phyloP scores from a whole-genome alignment of 2,329 filamentous ascomycete genomes.

The Trematosphaeria pertusa region DNA sequence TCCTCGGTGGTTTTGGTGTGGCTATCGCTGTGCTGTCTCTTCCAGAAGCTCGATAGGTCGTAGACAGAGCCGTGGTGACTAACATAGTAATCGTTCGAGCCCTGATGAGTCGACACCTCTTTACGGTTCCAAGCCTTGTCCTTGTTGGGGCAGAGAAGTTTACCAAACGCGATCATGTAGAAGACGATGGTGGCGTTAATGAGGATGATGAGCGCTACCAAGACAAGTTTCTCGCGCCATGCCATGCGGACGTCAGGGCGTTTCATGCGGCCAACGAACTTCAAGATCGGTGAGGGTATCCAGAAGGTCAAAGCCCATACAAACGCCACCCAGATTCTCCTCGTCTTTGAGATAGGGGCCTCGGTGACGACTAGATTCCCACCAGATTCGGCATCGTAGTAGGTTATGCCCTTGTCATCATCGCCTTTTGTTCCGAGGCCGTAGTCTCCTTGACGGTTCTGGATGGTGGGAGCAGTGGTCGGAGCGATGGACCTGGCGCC shows the following conservation, averaged over 20 bases:
- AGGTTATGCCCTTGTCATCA: slow-evolving; percentile 53
- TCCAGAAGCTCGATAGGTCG: slow-evolving; percentile 90
- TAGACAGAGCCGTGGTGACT: slow-evolving; percentile 89
- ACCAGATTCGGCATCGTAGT: slow-evolving; percentile 83
- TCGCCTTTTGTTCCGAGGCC: slow-evolving; percentile 89
- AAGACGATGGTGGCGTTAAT: slow-evolving; percentile 86
- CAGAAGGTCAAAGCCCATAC: slow-evolving; percentile 92
- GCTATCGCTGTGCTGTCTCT: slow-evolving; percentile 79
- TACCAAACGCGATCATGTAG: slow-evolving; percentile 88
- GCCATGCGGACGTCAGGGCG: slow-evolving; percentile 95
- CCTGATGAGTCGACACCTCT: slow-evolving; percentile 74
- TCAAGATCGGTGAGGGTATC: slow-evolving; percentile 86
- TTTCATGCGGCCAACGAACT: slow-evolving; percentile 91
- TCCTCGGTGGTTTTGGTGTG: slow-evolving; percentile 64
- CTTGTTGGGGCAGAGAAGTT: slow-evolving; percentile 85
- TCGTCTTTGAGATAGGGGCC: slow-evolving; percentile 65
- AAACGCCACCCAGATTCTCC: slow-evolving; percentile 79
- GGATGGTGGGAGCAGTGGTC: slow-evolving; percentile 67
- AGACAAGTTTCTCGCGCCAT: slow-evolving; percentile 92
- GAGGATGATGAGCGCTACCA: slow-evolving; percentile 80
- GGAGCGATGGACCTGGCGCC: slow-evolving; percentile 56
- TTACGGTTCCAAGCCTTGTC: slow-evolving; percentile 84
- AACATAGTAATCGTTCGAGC: slow-evolving; percentile 82
- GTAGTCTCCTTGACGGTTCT: slow-evolving; percentile 74
- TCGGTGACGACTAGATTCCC: slow-evolving; percentile 79